These are phyloP conservation scores for Carpinus fangiana DNA, from an alignment of 306 rosid genomes.

Conservation along the genomic window DNA sequence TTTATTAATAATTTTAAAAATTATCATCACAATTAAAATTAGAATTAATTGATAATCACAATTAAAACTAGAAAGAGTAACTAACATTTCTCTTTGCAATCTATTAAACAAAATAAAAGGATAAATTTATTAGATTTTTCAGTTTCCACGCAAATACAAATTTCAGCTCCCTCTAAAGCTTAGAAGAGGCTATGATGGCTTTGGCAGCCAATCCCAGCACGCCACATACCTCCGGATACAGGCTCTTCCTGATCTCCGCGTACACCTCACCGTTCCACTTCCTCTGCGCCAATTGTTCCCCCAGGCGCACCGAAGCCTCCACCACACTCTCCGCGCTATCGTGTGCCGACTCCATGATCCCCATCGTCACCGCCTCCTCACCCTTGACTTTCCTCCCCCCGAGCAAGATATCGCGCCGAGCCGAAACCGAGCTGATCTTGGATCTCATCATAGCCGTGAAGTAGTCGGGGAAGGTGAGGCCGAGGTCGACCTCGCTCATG, in stretches of 20 bases:
- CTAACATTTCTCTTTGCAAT: too few species aligned
- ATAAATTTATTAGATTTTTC: too few species aligned
- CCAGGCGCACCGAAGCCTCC: slow-evolving; percentile 56
- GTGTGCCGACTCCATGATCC: slow-evolving; percentile 66
- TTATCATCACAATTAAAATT: too few species aligned
- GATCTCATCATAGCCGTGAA: slow-evolving; percentile 41
- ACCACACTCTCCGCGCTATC: slow-evolving; percentile 39
- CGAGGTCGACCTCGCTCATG: slow-evolving; percentile 72
- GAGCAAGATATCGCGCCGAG: slow-evolving; percentile 48
- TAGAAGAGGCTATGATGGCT: slow-evolving; percentile 15
- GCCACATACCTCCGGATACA: slow-evolving; percentile 48
- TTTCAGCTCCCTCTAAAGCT: slow-evolving; percentile 35
- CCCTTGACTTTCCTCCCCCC: slow-evolving; percentile 51
- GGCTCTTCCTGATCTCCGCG: slow-evolving; percentile 66
- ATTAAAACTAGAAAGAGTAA: too few species aligned
- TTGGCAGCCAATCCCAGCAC: slow-evolving; percentile 40
- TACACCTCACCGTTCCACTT: slow-evolving; percentile 61
- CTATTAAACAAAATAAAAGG: background rate
- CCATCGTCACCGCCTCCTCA: slow-evolving; percentile 53
- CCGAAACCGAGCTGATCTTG: slow-evolving; percentile 45
- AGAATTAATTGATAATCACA: too few species aligned
- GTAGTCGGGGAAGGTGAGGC: slow-evolving; percentile 58
- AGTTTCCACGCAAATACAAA: too few species aligned
- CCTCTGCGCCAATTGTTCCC: slow-evolving; percentile 40
- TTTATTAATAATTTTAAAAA: too few species aligned